Conservation (phyloP, 805 yeast genomes). For the Zygotorulaspora danielsina region DNA sequence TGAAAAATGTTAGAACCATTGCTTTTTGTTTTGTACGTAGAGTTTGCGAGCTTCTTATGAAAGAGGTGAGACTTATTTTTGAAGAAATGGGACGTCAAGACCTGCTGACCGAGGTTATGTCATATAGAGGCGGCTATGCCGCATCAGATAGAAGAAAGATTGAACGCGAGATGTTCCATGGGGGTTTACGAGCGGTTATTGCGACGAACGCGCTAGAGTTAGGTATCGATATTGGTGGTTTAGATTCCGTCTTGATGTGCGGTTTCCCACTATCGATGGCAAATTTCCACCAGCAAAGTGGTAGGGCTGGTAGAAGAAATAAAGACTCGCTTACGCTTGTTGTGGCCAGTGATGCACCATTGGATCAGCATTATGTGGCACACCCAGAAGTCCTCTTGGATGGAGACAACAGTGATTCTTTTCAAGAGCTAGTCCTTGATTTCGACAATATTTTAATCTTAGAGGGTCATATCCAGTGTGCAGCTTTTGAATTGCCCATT, state of each 20-base stretch:
- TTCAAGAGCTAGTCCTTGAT: constrained; percentile 57
- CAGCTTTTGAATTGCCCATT: constrained; percentile 81
- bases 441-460: constrained; percentile 58
- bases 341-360: constrained; percentile 77
- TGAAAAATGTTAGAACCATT: constrained; percentile 68
- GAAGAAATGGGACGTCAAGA: constrained; percentile 43
- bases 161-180: constrained; percentile 86
- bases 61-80: constrained; percentile 63
- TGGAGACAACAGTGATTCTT: constrained; percentile 47
- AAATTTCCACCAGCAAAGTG: constrained; percentile 91
- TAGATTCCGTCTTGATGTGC: constrained; percentile 87
- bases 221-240: constrained; percentile 90
- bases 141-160: constrained; percentile 80
- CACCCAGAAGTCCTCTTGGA: constrained; percentile 39
- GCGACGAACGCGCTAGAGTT: constrained; percentile 95
- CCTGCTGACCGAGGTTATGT: constrained; percentile 65
- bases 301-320: constrained; percentile 90
- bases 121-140: constrained; percentile 93
- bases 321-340: constrained; percentile 80
- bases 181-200: constrained; percentile 76
- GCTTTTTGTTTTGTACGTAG: constrained; percentile 85
- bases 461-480: constrained; percentile 89
- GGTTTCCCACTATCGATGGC: constrained; percentile 89
- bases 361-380: constrained; percentile 77
- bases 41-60: constrained; percentile 83